Conservation (phyloP, 1,284 basidiomycete genomes). For the Sparassis latifolia region DNA sequence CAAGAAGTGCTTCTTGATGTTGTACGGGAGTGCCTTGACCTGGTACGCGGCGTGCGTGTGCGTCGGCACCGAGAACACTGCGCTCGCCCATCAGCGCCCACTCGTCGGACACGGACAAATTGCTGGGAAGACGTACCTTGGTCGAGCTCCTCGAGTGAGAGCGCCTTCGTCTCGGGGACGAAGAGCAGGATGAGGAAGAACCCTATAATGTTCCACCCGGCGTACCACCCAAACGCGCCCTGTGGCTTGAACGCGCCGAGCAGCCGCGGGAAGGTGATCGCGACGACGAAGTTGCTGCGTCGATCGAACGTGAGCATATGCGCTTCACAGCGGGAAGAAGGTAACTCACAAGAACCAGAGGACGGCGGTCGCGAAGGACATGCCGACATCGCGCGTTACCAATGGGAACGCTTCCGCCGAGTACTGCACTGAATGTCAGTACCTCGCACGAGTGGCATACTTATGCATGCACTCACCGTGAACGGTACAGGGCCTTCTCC, state of each 20-base stretch:
- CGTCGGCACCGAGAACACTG: slow-evolving; percentile 69
- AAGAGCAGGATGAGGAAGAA: slow-evolving; percentile 56
- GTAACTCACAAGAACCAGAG: slow-evolving; percentile 53
- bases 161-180: slow-evolving; percentile 77
- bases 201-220: slow-evolving; percentile 47
- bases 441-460: not conserved
- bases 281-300: slow-evolving; percentile 52
- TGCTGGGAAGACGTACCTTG: slow-evolving; percentile 22
- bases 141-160: slow-evolving; percentile 71
- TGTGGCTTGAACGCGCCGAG: slow-evolving; percentile 56
- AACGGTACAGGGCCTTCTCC: slow-evolving; percentile 82
- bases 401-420: slow-evolving; percentile 76
- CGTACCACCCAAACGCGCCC: slow-evolving; percentile 66
- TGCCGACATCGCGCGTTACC: slow-evolving; percentile 67
- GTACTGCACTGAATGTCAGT: slow-evolving; percentile 26
- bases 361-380: slow-evolving; percentile 59
- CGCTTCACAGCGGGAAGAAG: not conserved
- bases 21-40: slow-evolving; percentile 47
- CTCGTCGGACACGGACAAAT: slow-evolving; percentile 44
- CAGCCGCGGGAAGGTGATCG: slow-evolving; percentile 68
- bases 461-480: slow-evolving; percentile 31
- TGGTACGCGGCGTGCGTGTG: slow-evolving; percentile 58
- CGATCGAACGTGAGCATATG: not conserved
- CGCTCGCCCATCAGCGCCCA: slow-evolving; percentile 56
- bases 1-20: slow-evolving; percentile 56